These are phyloP conservation scores for Eremochloa ophiuroides DNA, from an alignment of 176 grass and related monocot genomes.

Conservation along the genomic window DNA sequence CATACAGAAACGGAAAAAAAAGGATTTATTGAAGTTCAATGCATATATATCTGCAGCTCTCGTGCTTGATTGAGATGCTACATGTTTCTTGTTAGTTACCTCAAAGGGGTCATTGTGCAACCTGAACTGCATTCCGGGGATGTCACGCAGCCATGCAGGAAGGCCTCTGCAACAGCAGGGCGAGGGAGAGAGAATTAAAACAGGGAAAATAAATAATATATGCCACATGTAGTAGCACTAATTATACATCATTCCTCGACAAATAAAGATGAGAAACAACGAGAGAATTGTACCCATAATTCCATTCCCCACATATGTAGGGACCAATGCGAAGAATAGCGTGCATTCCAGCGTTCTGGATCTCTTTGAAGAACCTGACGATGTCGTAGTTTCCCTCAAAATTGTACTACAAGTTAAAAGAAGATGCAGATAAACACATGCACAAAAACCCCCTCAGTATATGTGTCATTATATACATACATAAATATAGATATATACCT, in stretches of 20 bases:
- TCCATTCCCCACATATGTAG: constrained; percentile 85
- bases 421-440: background rate
- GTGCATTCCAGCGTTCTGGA: constrained; percentile 54
- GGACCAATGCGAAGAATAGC: constrained; percentile 79
- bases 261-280: background rate
- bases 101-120: constrained; percentile 53
- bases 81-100: background rate
- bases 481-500: constrained; percentile 1
- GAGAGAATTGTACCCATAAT: constrained; percentile 29
- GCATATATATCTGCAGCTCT: background rate
- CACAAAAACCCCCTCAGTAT: too few relatives aligned
- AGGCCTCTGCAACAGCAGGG: constrained; percentile 31
- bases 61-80: background rate
- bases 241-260: too few relatives aligned
- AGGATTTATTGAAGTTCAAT: background rate
- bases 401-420: constrained; percentile 43
- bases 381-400: constrained; percentile 64
- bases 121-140: constrained; percentile 49
- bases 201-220: too few relatives aligned
- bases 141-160: constrained; percentile 48
- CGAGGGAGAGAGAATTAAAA: background rate
- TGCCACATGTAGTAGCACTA: constrained; percentile 6
- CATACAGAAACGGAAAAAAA: background rate
- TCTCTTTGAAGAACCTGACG: constrained; percentile 59
- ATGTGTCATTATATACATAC: too few relatives aligned